Evolutionary conservation across 805 yeast species (phyloP).

Genomic region (Pichia deserticola): DNA sequence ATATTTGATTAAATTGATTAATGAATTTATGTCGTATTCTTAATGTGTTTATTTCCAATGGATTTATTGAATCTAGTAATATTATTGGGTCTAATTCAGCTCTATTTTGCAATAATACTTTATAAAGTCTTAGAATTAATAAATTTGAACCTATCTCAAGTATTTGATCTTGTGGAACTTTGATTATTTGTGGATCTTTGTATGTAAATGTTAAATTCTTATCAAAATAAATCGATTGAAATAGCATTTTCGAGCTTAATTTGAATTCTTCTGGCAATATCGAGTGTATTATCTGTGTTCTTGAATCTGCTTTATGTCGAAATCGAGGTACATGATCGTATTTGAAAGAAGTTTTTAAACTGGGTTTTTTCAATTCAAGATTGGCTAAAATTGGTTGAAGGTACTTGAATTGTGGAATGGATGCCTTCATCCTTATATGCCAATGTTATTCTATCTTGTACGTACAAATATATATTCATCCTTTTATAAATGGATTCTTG

Average conservation of each 20-base stretch:
- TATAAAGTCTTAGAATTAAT: slow-evolving; percentile 4
- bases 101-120: background rate
- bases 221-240: slow-evolving; percentile 17
- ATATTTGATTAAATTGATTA: slow-evolving; percentile 16
- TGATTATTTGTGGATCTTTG: background rate
- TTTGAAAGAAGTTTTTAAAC: slow-evolving; percentile 6
- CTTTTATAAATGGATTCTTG: no score
- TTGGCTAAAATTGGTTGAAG: background rate
- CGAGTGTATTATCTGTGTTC: slow-evolving; percentile 16
- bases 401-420: background rate
- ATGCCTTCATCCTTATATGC: background rate
- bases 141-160: slow-evolving; percentile 10
- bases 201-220: background rate
- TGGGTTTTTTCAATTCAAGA: background rate
- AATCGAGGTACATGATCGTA: slow-evolving; percentile 13
- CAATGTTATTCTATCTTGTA: background rate
- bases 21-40: slow-evolving; percentile 16
- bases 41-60: slow-evolving; percentile 3
- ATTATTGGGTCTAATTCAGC: background rate
- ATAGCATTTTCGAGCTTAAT: slow-evolving; percentile 16
- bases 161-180: slow-evolving; percentile 7
- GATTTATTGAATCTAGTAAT: background rate
- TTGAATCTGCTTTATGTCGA: slow-evolving; percentile 18
- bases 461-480: no score
- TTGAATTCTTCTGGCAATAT: slow-evolving; percentile 20